Conservation (phyloP, 345 rosid species). For the Sisymbrium altissimum region DNA sequence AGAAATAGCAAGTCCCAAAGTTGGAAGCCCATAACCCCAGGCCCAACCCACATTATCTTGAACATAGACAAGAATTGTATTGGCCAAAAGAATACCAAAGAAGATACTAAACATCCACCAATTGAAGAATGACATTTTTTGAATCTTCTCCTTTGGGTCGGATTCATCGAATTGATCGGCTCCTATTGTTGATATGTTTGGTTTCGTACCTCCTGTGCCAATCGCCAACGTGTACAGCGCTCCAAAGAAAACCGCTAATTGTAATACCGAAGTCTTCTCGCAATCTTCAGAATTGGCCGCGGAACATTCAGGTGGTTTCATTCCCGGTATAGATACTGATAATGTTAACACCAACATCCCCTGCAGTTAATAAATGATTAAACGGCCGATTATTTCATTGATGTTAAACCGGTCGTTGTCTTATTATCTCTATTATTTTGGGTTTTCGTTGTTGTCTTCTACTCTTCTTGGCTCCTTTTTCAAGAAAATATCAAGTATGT, state of each 20-base stretch:
- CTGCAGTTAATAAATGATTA: slow-evolving; percentile 32
- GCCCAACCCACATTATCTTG: slow-evolving; percentile 94
- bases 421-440: too few relatives aligned
- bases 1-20: slow-evolving; percentile 62
- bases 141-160: slow-evolving; percentile 66
- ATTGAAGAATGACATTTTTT: slow-evolving; percentile 89
- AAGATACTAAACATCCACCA: slow-evolving; percentile 99
- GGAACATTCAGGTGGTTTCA: slow-evolving; percentile 65
- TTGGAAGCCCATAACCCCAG: slow-evolving; percentile 74
- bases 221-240: slow-evolving; percentile 71
- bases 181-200: slow-evolving; percentile 86
- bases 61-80: slow-evolving; percentile 71
- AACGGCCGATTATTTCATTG: not conserved
- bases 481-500: too few relatives aligned
- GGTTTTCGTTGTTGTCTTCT: too few relatives aligned
- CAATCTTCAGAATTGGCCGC: slow-evolving; percentile 40
- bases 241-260: slow-evolving; percentile 60
- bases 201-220: slow-evolving; percentile 92
- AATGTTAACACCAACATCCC: slow-evolving; percentile 75
- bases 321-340: slow-evolving; percentile 57
- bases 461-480: too few relatives aligned
- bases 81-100: slow-evolving; percentile 79
- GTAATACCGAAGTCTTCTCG: slow-evolving; percentile 52
- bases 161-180: slow-evolving; percentile 93
- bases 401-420: too few relatives aligned